Evolutionary conservation across 164 flowering plant species (phyloP).

Genomic region (Magnolia changhungtana): DNA sequence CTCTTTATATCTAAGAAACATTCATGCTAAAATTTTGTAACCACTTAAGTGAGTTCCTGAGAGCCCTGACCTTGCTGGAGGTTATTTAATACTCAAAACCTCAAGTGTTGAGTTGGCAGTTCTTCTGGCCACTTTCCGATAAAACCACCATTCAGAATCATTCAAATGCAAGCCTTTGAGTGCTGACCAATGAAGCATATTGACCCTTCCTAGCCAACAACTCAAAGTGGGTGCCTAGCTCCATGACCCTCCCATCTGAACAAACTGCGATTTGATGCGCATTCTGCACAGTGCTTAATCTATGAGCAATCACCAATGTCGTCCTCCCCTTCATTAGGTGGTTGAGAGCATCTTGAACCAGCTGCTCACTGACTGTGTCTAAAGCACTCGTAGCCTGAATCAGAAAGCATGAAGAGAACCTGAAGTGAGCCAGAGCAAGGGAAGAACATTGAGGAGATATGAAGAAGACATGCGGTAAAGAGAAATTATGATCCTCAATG

Average conservation of each 20-base stretch:
- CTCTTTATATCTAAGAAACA: not conserved
- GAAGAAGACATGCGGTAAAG: not conserved
- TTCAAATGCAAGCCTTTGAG: constrained; percentile 94
- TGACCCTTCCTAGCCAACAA: constrained; percentile 66
- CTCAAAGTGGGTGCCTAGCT: constrained; percentile 84
- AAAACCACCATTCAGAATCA: constrained; percentile 21
- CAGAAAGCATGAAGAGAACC: constrained; percentile 6
- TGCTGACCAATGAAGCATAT: constrained; percentile 82
- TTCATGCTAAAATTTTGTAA: not conserved
- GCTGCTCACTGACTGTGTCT: constrained; percentile 83
- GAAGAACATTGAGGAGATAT: not conserved
- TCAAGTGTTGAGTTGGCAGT: not conserved
- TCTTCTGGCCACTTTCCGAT: not conserved
- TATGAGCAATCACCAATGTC: constrained; percentile 90
- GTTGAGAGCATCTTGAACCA: constrained; percentile 85
- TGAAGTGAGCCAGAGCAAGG: not conserved
- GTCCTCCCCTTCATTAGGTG: constrained; percentile 88
- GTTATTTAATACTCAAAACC: not conserved
- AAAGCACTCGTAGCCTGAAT: constrained; percentile 92
- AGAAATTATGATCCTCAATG: too few species aligned
- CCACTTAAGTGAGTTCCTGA: not conserved
- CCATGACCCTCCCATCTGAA: constrained; percentile 73
- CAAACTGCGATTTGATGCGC: constrained; percentile 90
- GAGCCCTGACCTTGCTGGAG: not conserved
- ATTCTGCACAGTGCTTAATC: constrained; percentile 95